Conservation (phyloP, 352 stramenopile species). For the Phytopythium vexans region DNA sequence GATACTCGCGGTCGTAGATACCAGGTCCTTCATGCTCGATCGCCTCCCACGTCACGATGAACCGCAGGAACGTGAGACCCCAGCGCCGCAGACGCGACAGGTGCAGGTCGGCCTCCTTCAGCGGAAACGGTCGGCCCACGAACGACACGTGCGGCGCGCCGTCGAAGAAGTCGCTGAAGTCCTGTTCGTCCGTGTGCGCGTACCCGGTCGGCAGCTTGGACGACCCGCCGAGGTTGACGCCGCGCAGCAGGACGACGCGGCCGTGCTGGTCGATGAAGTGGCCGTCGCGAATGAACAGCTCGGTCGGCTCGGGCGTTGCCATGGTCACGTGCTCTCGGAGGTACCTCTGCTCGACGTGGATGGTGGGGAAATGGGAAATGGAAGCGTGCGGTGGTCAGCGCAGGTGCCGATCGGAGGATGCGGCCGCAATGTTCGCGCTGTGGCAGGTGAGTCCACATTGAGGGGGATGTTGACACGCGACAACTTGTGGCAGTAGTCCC, state of each 20-base stretch:
- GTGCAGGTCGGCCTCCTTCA: conserved; percentile 62
- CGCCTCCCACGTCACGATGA: conserved; percentile 84
- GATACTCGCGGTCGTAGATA: conserved; percentile 71
- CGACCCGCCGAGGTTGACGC: conserved; percentile 86
- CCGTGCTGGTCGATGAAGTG: conserved; percentile 84
- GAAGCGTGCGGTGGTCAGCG: neutral
- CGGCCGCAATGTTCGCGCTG: no score
- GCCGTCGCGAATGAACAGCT: conserved; percentile 48
- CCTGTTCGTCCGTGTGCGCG: conserved; percentile 39
- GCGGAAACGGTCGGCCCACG: conserved; percentile 70
- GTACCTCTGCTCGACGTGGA: neutral
- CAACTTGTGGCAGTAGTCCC: neutral
- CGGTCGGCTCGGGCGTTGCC: conserved; percentile 14
- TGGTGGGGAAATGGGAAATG: conserved; percentile 2
- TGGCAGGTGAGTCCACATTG: no score
- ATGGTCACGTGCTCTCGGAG: conserved; percentile 7
- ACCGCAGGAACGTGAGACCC: conserved; percentile 66
- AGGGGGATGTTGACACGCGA: no score
- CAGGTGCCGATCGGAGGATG: no score
- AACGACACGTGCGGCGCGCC: conserved; percentile 52
- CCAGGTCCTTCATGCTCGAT: conserved; percentile 77
- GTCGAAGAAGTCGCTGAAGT: conserved; percentile 47
- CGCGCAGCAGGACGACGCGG: conserved; percentile 70
- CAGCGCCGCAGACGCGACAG: conserved; percentile 59
- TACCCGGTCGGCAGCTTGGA: conserved; percentile 82